phyloP scores from a whole-genome alignment of 2,329 filamentous ascomycete genomes.

The Leptoxyphium fumago region DNA sequence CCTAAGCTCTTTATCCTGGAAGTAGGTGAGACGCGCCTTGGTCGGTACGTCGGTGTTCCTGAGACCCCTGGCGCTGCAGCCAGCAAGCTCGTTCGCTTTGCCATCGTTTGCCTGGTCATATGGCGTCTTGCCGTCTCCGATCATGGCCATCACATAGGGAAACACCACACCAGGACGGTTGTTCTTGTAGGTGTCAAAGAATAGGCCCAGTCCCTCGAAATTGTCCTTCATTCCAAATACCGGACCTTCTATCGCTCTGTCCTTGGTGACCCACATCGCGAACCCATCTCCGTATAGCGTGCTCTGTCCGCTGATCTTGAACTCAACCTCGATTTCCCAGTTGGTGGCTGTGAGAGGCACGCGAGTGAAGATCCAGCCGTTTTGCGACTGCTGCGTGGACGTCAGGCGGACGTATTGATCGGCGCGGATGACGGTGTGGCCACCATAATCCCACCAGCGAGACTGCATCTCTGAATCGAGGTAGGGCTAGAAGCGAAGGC shows the following conservation, averaged over 20 bases:
- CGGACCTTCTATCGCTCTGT: constrained; percentile 62
- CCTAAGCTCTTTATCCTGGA: constrained; percentile 83
- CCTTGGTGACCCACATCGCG: constrained; percentile 95
- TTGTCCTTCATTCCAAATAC: constrained; percentile 81
- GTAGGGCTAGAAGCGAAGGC: constrained; percentile 53
- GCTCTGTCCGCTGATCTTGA: constrained; percentile 79
- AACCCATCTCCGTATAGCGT: constrained; percentile 92
- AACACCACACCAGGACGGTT: constrained; percentile 91
- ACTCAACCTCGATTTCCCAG: constrained; percentile 96
- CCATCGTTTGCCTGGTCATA: constrained; percentile 95
- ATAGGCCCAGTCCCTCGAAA: constrained; percentile 89
- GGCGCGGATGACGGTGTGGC: constrained; percentile 70
- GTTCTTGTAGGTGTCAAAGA: constrained; percentile 99
- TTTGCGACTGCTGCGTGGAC: constrained; percentile 76
- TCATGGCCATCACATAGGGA: constrained; percentile 97
- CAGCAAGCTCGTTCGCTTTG: constrained; percentile 81
- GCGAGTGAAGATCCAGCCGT: constrained; percentile 85
- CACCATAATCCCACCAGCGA: constrained; percentile 98
- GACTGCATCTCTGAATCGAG: constrained; percentile 96
- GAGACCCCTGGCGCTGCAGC: constrained; percentile 85
- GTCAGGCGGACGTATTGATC: constrained; percentile 82
- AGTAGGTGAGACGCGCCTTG: constrained; percentile 82
- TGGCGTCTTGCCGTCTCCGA: constrained; percentile 72
- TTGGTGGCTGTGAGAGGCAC: constrained; percentile 94
- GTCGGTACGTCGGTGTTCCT: constrained; percentile 65